Percentiles rank a stretch among this genome's conserved stretches.
Conservation (phyloP, 1,139 yeast species). For the Blastobotrys serpentis region DNA sequence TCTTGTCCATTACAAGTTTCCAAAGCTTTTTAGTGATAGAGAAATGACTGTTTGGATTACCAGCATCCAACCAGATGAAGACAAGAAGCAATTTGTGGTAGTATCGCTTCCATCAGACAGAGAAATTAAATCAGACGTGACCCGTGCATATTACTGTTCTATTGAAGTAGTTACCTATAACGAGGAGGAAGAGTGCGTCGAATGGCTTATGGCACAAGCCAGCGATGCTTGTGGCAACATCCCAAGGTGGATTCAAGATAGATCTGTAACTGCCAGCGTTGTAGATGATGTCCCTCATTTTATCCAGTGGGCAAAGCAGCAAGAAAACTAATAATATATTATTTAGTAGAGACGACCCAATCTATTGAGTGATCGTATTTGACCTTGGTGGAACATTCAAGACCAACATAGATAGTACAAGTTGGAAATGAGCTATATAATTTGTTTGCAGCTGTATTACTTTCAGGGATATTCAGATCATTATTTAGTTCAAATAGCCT, state of each 20-base stretch:
- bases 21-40: constrained; percentile 49
- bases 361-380: too few relatives aligned
- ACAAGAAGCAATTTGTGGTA: constrained; percentile 47
- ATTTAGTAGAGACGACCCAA: background rate
- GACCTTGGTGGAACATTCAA: too few relatives aligned
- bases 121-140: constrained; percentile 28
- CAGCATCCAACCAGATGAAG: constrained; percentile 32
- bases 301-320: constrained; percentile 46
- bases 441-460: too few relatives aligned
- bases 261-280: constrained; percentile 55
- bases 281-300: constrained; percentile 68
- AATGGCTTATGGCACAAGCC: constrained; percentile 65
- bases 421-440: too few relatives aligned
- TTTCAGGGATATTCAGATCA: too few relatives aligned
- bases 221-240: constrained; percentile 67
- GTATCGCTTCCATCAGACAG: constrained; percentile 49
- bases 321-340: constrained; percentile 1
- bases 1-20: constrained; percentile 50
- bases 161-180: constrained; percentile 52
- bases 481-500: constrained; percentile 9
- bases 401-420: too few relatives aligned
- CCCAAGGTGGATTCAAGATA: constrained; percentile 62
- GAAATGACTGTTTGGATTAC: constrained; percentile 59
- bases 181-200: constrained; percentile 44
- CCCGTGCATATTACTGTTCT: constrained; percentile 49